Percentiles rank a stretch among this genome's conserved stretches.
Conservation (phyloP, 2,329 filamentous ascomycete genomes). For the Byssoonygena ceratinophila region DNA sequence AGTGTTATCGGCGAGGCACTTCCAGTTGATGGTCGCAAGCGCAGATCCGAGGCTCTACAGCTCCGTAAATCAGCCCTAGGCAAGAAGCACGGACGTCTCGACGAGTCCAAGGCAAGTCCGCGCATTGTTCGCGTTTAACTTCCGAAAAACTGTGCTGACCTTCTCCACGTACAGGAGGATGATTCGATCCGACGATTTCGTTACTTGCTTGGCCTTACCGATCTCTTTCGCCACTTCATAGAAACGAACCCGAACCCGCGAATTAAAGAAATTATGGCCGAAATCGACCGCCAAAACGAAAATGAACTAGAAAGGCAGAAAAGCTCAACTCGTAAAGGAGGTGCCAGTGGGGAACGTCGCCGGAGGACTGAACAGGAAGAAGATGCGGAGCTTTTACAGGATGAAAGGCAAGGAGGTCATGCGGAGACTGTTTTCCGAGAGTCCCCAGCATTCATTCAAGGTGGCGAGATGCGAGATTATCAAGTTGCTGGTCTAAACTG, state of each 20-base stretch:
- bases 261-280: slow-evolving; percentile 83
- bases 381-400: slow-evolving; percentile 74
- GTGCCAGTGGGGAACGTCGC: slow-evolving; percentile 64
- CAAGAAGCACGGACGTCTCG: slow-evolving; percentile 84
- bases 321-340: slow-evolving; percentile 67
- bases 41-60: slow-evolving; percentile 76
- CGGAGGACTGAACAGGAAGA: slow-evolving; percentile 95
- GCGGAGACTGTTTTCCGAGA: slow-evolving; percentile 88
- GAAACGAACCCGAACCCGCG: slow-evolving; percentile 92
- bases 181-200: slow-evolving; percentile 89
- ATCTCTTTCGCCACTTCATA: slow-evolving; percentile 97
- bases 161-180: slow-evolving; percentile 55
- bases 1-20: slow-evolving; percentile 68
- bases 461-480: slow-evolving; percentile 85
- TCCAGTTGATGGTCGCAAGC: slow-evolving; percentile 64
- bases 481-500: slow-evolving; percentile 93
- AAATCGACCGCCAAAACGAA: slow-evolving; percentile 87
- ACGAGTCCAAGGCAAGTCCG: slow-evolving; percentile 68
- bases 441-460: slow-evolving; percentile 78
- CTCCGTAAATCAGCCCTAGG: slow-evolving; percentile 85
- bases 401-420: slow-evolving; percentile 78
- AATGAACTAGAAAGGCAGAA: slow-evolving; percentile 63
- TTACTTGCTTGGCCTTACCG: slow-evolving; percentile 87
- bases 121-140: background rate
- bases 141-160: slow-evolving; percentile 14